Base-by-base conservation (phyloP, 1,284 basidiomycete genomes). In the Rhodotorula sp. region DNA sequence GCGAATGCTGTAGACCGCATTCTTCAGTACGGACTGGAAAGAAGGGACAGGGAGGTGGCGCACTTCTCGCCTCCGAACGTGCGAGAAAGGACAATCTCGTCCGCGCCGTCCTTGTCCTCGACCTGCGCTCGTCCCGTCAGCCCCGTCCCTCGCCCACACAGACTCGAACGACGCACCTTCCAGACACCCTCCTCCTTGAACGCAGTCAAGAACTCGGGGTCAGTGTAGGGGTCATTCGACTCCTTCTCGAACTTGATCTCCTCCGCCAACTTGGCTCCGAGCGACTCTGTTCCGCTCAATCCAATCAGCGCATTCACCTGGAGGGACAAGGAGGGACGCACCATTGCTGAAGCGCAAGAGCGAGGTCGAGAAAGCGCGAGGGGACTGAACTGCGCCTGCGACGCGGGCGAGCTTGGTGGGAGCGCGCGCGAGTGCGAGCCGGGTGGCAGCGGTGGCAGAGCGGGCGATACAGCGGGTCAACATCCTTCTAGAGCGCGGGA, bases 11-110 rank as follows among this genome's bases (percentile, higher is more conserved):
- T 24, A 44, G 64, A 59, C 1, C 29, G 17, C n/a, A 30, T 17
- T 51, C 39, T 10, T 27, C 3, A 22, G 17, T 17, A 52, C 20
- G 36, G 48, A 9, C 11, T 32, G 20, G 51, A 22, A 15, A 29
- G 39, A 39, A 39, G 17, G 5, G 29, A 22, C 9, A 53, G 22
- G 24, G 39, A 15, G 51, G 22, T n/a, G 15, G 84, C 89, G 68
- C 76, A 94, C 92, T 83, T 86, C 82, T 99, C 94, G 79, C 92
- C 93, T 73, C 93, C 94, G 79, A 94, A 98, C 76, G 88, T 88
- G 72, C 94, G 87, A 44, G 83, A 84, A 46, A 99, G 82, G 29
- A 85, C 83, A 48, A 98, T 87, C 80, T 97, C 94, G 80, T 97
- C 94, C 57, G 87, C 85, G 46, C 89, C 91, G 11, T 83, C 76